Conservation (phyloP, 2,329 filamentous ascomycete genomes). For the Colletotrichum sp. region DNA sequence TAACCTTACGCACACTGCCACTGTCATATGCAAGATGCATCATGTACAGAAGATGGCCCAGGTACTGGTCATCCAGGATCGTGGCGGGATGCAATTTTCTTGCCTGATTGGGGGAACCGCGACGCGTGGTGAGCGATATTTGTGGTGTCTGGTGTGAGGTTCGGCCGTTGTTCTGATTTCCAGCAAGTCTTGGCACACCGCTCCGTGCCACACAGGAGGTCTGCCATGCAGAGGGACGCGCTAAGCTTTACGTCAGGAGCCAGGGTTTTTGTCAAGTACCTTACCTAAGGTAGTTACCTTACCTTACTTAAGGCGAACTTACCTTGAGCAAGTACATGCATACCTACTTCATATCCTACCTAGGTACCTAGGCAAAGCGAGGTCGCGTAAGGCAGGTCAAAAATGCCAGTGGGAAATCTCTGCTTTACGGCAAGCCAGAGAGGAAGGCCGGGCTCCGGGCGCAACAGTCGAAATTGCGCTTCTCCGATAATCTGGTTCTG, state of each 20-base stretch:
- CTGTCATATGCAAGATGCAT: neutral
- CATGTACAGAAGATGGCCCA: neutral
- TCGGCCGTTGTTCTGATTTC: constrained; percentile 6
- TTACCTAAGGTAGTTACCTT: neutral
- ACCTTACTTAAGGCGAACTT: neutral
- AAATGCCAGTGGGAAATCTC: neutral
- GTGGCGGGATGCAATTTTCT: neutral
- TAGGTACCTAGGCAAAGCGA: neutral
- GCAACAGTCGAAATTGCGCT: neutral
- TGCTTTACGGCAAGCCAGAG: neutral
- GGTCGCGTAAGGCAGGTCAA: neutral
- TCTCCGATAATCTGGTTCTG: neutral
- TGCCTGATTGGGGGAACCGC: neutral
- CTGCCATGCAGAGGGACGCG: neutral
- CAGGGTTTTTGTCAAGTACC: neutral
- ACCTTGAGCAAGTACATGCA: neutral
- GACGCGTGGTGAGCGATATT: constrained; percentile 9
- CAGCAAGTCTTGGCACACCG: constrained; percentile 5
- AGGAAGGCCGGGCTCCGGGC: neutral
- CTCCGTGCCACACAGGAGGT: neutral
- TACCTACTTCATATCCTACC: neutral
- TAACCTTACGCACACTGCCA: neutral
- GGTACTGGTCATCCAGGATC: neutral
- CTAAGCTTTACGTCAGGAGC: neutral
- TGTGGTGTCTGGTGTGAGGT: neutral